phyloP scores from a whole-genome alignment of 2,329 filamentous ascomycete genomes.

The Monosporascus sp. region DNA sequence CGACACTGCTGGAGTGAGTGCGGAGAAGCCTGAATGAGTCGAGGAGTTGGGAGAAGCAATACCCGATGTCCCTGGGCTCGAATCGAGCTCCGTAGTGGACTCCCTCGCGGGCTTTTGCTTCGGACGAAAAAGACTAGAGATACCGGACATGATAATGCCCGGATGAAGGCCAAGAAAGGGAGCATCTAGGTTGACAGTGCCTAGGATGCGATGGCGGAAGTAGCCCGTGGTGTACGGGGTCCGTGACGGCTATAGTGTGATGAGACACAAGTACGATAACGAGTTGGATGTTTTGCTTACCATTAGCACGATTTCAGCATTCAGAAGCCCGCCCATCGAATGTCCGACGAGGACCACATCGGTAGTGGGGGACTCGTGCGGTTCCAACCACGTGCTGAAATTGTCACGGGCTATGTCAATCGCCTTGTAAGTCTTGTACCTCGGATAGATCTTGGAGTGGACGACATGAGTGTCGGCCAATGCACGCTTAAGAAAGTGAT shows the following conservation, averaged over 20 bases:
- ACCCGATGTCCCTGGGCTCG: conserved; percentile 9
- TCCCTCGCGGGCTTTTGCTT: conserved; percentile 26
- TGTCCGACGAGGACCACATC: conserved; percentile 83
- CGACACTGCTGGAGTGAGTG: conserved; percentile 10
- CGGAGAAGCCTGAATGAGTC: conserved; percentile 18
- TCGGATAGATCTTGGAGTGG: conserved; percentile 81
- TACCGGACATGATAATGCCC: conserved; percentile 75
- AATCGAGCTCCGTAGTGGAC: conserved; percentile 8
- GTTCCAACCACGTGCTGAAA: conserved; percentile 76
- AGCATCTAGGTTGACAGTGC: conserved; percentile 77
- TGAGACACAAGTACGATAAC: conserved; percentile 7
- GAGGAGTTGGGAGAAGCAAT: conserved; percentile 17
- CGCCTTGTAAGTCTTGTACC: conserved; percentile 70
- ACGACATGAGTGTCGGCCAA: conserved; percentile 71
- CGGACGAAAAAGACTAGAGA: conserved; percentile 68
- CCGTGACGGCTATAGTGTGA: conserved; percentile 14
- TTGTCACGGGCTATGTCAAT: conserved; percentile 73
- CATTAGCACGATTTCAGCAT: conserved; percentile 72
- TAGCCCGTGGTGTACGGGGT: conserved; percentile 24
- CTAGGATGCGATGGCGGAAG: conserved; percentile 72
- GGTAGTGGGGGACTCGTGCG: conserved; percentile 67
- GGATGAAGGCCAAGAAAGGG: conserved; percentile 87
- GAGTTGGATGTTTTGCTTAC: conserved; percentile 30
- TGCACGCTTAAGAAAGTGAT: conserved; percentile 63
- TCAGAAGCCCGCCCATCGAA: conserved; percentile 82